A percentile compares a stretch with the other conserved stretches of the same genome.
phyloP scores from a whole-genome alignment of 768 basidiomycete species.

The Pleurotus sapidus region DNA sequence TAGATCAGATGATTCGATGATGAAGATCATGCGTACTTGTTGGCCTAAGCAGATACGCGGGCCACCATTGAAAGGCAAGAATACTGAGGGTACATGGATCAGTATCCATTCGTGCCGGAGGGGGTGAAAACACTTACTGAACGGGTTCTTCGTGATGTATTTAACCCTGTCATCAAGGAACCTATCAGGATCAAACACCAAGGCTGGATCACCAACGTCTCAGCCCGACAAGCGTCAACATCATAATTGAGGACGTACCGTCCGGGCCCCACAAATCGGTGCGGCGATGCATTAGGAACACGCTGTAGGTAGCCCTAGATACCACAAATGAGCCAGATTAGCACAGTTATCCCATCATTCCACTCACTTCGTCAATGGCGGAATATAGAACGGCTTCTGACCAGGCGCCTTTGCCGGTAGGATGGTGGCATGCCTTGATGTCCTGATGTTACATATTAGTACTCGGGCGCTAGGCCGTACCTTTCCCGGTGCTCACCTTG shows the following conservation, averaged over 20 bases:
- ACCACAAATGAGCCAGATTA: too few species aligned
- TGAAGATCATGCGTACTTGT: conserved; percentile 26
- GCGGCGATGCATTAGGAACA: conserved; percentile 59
- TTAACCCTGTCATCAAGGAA: conserved; percentile 64
- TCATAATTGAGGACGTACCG: conserved; percentile 30
- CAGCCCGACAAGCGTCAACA: too few species aligned
- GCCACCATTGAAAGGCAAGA: conserved; percentile 52
- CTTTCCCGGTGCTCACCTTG: conserved; percentile 15
- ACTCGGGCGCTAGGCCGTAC: not conserved
- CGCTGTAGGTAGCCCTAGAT: conserved; percentile 40
- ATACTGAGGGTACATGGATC: conserved; percentile 28
- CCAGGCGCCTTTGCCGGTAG: conserved; percentile 26
- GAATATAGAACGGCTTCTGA: conserved; percentile 36
- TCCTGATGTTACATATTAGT: conserved; percentile 9
- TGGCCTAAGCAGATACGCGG: conserved; percentile 52
- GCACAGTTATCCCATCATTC: not conserved
- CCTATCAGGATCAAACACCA: conserved; percentile 62
- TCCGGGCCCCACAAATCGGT: conserved; percentile 68
- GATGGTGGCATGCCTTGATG: conserved; percentile 20
- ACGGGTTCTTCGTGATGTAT: conserved; percentile 55
- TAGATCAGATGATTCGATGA: too few species aligned
- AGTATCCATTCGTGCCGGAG: conserved; percentile 6
- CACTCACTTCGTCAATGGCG: conserved; percentile 29
- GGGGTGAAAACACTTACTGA: conserved; percentile 19
- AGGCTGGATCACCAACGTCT: conserved; percentile 28